Evolutionary conservation across 768 basidiomycete genomes (phyloP), one percentile per base, ranked within the genome.

Genomic region (Amanita pallidorosea): DNA sequence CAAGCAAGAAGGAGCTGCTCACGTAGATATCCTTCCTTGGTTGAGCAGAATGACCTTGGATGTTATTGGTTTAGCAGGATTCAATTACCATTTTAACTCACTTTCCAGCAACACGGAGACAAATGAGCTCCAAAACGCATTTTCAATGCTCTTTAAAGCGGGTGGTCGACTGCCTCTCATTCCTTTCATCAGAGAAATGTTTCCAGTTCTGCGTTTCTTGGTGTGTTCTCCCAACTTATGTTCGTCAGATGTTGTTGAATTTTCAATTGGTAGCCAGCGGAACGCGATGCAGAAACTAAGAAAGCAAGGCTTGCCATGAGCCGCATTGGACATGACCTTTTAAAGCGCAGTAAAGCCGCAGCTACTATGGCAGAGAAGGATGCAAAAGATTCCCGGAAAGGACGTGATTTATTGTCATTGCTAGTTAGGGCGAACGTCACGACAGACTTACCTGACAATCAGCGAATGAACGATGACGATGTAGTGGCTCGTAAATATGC

Each of bases 1-100:
- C 17, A 62, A 63, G 25, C 53, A 67, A 45, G 60, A 58, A 11
- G 58, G 45, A 34, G 53, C 42, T 1, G 63, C 54, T 4, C 64
- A 63, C 6, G 67, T 88, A 29, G 81, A 92, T 34, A 76, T 81
- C 2, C 66, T 83, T 34, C 66, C 70, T 3, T 87, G 81, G 77
- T 67, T 89, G 2, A 79, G 77, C 37, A 77, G 76, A 50, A 75
- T 76, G 45, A 88, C 86, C 3, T 68, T 90, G 7, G 88, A 90
- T 55, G 76, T 86, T 49, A 88, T 92, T 46, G 86, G 86, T 7
- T 68, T 84, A 34, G 82, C 70, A 67, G 80, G 47, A 11, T 69
- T 66, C 56, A 66, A 61, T 47, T 69, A 70, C 48, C 58, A 61
- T n/a, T 68, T 69, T 48, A 55, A 67, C 35, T 60, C 66, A 2